Base-by-base conservation (phyloP, 805 yeast genomes). In the Candida pseudofarinosa region DNA sequence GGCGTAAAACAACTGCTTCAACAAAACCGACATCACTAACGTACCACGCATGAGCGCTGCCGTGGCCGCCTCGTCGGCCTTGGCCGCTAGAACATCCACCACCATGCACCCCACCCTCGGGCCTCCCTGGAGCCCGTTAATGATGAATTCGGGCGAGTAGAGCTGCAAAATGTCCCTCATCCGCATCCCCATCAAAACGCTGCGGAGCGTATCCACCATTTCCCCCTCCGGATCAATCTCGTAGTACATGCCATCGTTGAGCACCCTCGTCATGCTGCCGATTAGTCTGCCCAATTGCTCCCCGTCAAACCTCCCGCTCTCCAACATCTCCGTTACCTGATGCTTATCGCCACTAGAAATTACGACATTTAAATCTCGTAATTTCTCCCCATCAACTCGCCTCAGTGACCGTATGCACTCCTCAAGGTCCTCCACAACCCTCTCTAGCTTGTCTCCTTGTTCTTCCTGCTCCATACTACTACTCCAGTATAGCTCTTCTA, bases 141-240 rank as follows among this genome's bases (percentile, higher is more conserved):
- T 16, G 6, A 59, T 58, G 17, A 44, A 47, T 3, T 52, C 52
- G 3, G 37, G 16, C 1, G 62, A 46, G 32, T 52, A 59, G 17
- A 48, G 33, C 15, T 36, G n/a, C 10, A 50, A 28, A 3, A 59
- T 42, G 5, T 50, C 47, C 13, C 34, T 26, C 38, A 55, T 37
- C 15, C 31, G 19, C 33, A 37, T 20, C 6, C 41, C 35, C 5
- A 41, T 41, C 40, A 52, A 41, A 38, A 45, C 49, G 39, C 43
- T 41, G 17, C 41, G 50, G 15, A 58, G 43, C 14, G 57, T 46
- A 14, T 41, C 44, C 3, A 56, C 30, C 7, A 52, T 28, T 4
- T 40, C 37, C 13, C 36, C 33, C 19, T 44, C 28, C 10, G 54
- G 49, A 43, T 57, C 59, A 10, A 55, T 39, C 14, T 30, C 20